A percentile compares a stretch with the other conserved stretches of the same genome.
Evolutionary conservation across 495 filamentous ascomycete species (phyloP).

Genomic region (Penicillium herquei): DNA sequence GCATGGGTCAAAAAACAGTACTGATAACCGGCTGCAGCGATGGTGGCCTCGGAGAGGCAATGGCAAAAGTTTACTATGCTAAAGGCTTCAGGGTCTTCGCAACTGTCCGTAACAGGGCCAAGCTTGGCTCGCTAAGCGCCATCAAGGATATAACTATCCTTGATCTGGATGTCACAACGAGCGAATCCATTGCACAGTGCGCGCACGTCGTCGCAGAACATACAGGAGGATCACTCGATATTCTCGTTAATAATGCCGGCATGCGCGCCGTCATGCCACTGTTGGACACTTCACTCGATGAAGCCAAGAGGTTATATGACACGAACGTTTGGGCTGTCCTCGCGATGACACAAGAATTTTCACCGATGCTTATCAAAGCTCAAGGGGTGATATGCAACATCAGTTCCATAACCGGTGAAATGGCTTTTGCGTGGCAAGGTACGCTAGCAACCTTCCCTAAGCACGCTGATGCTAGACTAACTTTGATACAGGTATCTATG

Average conservation of each 20-base stretch:
- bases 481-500: constrained; percentile 15
- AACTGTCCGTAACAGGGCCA: not conserved
- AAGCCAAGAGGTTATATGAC: constrained; percentile 56
- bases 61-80: constrained; percentile 7
- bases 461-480: not conserved
- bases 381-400: constrained; percentile 51
- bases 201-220: not conserved
- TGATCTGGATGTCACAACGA: constrained; percentile 6
- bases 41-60: constrained; percentile 10
- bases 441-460: not conserved
- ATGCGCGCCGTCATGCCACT: constrained; percentile 23
- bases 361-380: constrained; percentile 49
- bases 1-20: not conserved
- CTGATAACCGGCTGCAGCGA: constrained; percentile 9
- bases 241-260: constrained; percentile 1
- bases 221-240: not conserved
- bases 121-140: not conserved
- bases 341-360: constrained; percentile 54
- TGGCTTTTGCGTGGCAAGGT: not conserved
- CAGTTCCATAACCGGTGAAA: constrained; percentile 43
- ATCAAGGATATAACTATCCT: constrained; percentile 1
- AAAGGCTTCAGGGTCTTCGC: not conserved
- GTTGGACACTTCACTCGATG: constrained; percentile 49
- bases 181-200: constrained; percentile 7
- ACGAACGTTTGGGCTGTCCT: constrained; percentile 60